Evolutionary conservation across 805 yeast genomes (phyloP), one percentile per base, ranked within the genome.

Genomic region (Zygoascus biomembranicola): DNA sequence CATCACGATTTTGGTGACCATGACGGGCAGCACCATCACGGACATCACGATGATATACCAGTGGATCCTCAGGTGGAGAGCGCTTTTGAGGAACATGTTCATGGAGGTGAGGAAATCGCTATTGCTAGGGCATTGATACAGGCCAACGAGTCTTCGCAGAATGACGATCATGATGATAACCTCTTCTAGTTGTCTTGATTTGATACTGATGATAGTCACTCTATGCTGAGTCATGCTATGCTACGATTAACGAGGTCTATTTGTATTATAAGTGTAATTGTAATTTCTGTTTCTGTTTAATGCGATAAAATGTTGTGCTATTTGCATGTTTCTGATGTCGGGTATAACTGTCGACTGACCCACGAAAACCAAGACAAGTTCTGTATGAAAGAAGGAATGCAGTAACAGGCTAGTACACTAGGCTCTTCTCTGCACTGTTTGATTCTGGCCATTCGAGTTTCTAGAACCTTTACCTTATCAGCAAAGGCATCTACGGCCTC

Each of bases 71-170:
- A 77, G 52, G 84, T 80, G 5, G 70, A 59, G 20, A 67, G 74
- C 43, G 80, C 74, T 0, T 79, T 75, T 57, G 77, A 71, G 47
- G 67, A 68, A 14, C 68, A 69, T 47, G 73, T 60, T 3, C 66
- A 68, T 31, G 58, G 60, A 9, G 60, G 78, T 5, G 80, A 77
- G 49, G 85, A 80, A 58, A 78, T 81, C 41, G 85, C 80, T 47
- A 82, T 82, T 59, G 87, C 87, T 1, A 69, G 84, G 44, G 87
- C 85, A 0, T 68, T 82, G 59, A 80, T 82, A 49, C 84, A 80
- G 56, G 83, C 85, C 0, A 79, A 76, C 57, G 80, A 73, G 51
- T 47, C 50, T 32, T 26, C 54, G 5, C 47, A 43, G 32, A 14
- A 39, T n/a, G 51, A n/a, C 11, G 37, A 47, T 20, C 52, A 53